Evolutionary conservation across 2,329 filamentous ascomycete species (phyloP), one percentile per base, ranked within the genome.

Genomic region (Talaromyces pinophilus): DNA sequence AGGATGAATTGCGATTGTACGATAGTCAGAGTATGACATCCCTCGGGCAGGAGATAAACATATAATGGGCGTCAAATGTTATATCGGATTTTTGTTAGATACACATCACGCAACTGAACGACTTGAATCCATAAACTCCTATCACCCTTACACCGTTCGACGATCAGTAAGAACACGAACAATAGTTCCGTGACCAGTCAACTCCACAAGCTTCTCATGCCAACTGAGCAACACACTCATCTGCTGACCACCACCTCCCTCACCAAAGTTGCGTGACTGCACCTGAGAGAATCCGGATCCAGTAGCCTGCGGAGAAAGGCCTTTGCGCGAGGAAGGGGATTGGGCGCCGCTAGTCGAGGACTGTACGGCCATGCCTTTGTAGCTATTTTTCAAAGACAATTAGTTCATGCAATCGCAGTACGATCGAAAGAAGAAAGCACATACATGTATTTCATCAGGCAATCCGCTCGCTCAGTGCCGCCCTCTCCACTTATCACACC

Each of bases 181-280:
- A 80, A 99, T 95, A 78, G 91, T 97, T 54, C 95, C 95, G 71
- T 93, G 84, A 28, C 95, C 95, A 44, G 93, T 92, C 74, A 97
- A 89, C 75, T 99, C 95, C 4, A 98, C 92, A 69, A 97, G 87
- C 86, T 97, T 99, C 84, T 99, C 95, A 77, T 99, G 95, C 95
- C 95, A 99, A 81, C 93, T 97, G 71, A 99, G 83, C 76, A 99
- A 79, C 62, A 99, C 95, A 76, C 95, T 98, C 95, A 98, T 98
- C 63, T 90, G 91, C 66, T 93, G 90, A 42, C 92, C 91, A 69
- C 92, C 89, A 57, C 92, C 90, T 67, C 88, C 87, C 54, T 85
- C 86, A 63, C 85, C 85, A 68, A 86, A 80, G 71, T 82, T 80
- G 62, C 87, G 81, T 60, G 79, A 75, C 72, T 85, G 83, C 68